phyloP scores from a whole-genome alignment of 768 basidiomycete genomes.

The Rubroboletus pulcherrimus region DNA sequence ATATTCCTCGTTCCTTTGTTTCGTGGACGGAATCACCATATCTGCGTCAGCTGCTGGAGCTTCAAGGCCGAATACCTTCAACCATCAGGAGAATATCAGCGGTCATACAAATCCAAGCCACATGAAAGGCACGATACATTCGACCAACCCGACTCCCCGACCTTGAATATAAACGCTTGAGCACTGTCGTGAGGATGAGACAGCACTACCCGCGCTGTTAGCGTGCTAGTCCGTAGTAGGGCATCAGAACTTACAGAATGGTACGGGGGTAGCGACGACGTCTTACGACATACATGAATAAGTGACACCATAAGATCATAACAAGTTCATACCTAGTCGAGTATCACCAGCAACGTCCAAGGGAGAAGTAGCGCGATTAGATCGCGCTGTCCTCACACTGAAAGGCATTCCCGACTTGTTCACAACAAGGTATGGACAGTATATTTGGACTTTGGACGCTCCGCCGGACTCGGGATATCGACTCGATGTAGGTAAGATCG shows the following conservation, averaged over 20 bases:
- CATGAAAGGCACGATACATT: slow-evolving; percentile 45
- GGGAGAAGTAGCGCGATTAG: slow-evolving; percentile 56
- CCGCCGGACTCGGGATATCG: slow-evolving; percentile 88
- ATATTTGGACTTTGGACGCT: slow-evolving; percentile 94
- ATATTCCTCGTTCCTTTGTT: slow-evolving; percentile 60
- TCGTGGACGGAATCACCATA: slow-evolving; percentile 62
- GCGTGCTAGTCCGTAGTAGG: slow-evolving; percentile 1
- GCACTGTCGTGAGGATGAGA: slow-evolving; percentile 79
- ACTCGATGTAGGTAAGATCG: slow-evolving; percentile 32
- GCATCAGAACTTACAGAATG: slow-evolving; percentile 66
- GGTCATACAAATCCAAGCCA: neutral
- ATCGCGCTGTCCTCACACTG: slow-evolving; percentile 58
- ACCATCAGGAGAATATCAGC: slow-evolving; percentile 8
- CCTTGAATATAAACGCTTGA: slow-evolving; percentile 77
- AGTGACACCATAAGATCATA: slow-evolving; percentile 11
- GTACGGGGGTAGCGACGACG: slow-evolving; percentile 49
- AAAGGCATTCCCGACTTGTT: slow-evolving; percentile 94
- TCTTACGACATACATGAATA: slow-evolving; percentile 32
- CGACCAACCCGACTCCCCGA: slow-evolving; percentile 87
- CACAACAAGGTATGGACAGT: slow-evolving; percentile 81
- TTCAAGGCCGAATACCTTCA: slow-evolving; percentile 80
- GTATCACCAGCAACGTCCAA: slow-evolving; percentile 85
- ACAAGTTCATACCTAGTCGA: slow-evolving; percentile 45
- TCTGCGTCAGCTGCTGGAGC: slow-evolving; percentile 89
- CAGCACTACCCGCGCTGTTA: slow-evolving; percentile 53